A percentile compares a stretch with the other conserved stretches of the same genome.
Conservation (phyloP, 805 yeast genomes). For the Millerozyma miso region DNA sequence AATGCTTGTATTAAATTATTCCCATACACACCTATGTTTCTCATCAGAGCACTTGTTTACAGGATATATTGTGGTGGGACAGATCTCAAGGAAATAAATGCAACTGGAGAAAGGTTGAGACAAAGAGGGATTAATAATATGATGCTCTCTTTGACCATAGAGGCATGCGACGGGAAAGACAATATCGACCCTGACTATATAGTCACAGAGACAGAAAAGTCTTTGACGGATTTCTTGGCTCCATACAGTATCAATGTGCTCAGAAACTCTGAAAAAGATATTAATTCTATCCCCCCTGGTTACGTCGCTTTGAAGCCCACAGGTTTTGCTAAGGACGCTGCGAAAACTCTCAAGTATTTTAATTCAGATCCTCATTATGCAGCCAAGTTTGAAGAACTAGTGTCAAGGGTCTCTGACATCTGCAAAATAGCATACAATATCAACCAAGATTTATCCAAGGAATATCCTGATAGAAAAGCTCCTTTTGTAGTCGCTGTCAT, state of each 20-base stretch:
- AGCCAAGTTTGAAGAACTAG: conserved; percentile 50
- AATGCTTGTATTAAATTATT: conserved; percentile 59
- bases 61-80: conserved; percentile 92
- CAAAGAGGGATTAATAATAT: conserved; percentile 81
- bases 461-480: conserved; percentile 60
- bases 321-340: conserved; percentile 77
- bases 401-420: conserved; percentile 61
- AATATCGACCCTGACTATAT: conserved; percentile 57
- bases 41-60: conserved; percentile 71
- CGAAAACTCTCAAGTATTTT: conserved; percentile 62
- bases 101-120: conserved; percentile 64
- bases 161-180: conserved; percentile 80
- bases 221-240: conserved; percentile 62
- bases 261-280: conserved; percentile 36
- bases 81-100: conserved; percentile 59
- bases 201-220: conserved; percentile 58
- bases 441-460: conserved; percentile 44
- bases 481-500: conserved; percentile 76
- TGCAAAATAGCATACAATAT: conserved; percentile 53
- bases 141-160: conserved; percentile 94
- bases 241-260: conserved; percentile 69
- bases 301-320: conserved; percentile 93
- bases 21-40: conserved; percentile 69
- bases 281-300: conserved; percentile 80
- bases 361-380: conserved; percentile 45